Base-by-base conservation (phyloP, 1,284 basidiomycete species). In the Cutaneotrichosporon daszewskae region DNA sequence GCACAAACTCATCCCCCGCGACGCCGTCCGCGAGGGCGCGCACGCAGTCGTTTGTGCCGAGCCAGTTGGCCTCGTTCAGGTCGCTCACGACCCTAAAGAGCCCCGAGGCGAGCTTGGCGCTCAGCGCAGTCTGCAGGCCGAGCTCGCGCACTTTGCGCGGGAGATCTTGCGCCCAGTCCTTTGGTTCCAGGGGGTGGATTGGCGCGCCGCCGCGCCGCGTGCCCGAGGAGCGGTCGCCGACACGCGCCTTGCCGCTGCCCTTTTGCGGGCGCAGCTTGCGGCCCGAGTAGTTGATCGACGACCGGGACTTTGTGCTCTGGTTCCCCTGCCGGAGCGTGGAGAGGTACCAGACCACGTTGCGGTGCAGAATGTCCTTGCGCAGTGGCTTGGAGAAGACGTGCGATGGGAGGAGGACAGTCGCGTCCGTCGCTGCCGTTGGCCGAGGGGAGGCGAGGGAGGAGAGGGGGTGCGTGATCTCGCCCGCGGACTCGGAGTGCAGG, bases 191-290 rank as follows among this genome's bases (percentile, higher is more conserved):
- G 28, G 89, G 89, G 58, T 89, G 89, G 3, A 87, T 87, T 23
- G 87, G 81, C 58, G 91, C 94, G 73, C 94, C 94, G 40, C 92
- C 92, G 26, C 84, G 78, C 16, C 92, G 79, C 75, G 91, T 88
- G 5, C 92, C 91, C 64, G 83, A 87, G 55, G 88, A 84, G 12
- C 76, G 80, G 60, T 91, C 88, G 38, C 94, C 94, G 3, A 94
- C 75, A 72, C 94, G 87, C 14, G 94, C 95, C 52, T 73, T 76
- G 57, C 94, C 95, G 10, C 81, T 80, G 2, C 92, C 92, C 72
- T 99, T 99, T 68, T 99, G 94, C 6, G 79, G 84, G 22, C 85
- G 79, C 46, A 97, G 79, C 73, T 98, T 98, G 55, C 77, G 74
- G 18, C 87, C 88, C 1, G 89, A 94, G 39, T 87, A 90, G 24